Base-by-base conservation (phyloP, 331 rosid genomes). In the Ulmus americana region DNA sequence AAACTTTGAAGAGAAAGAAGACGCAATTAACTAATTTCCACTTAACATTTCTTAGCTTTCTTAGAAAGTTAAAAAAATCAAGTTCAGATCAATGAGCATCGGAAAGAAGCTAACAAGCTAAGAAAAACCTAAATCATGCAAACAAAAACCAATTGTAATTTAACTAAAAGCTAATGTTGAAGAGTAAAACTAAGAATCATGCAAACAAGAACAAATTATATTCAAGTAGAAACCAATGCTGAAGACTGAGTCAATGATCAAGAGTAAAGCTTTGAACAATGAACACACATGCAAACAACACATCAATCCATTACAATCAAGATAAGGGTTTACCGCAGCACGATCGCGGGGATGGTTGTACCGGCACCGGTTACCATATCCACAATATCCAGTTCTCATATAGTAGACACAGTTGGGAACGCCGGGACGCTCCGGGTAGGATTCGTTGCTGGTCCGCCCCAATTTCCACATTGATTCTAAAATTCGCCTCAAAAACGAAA, bases 331-430 rank as follows among this genome's bases (percentile, higher is more conserved):
- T 83, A 90, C 97, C 85, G 95, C 94, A 7, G 79, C 90, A 39
- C 97, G 95, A 73, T 90, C 95, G 55, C 78, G 95, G 35, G 95
- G 97, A 48, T 90, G 97, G 78, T 75, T 87, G 84, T 81, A 87
- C 10, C 97, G 90, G 55, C 97, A 90, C 80, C 97, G 79, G 55
- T 64, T 51, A 67, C 95, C 97, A 56, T 87, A 90, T 39, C 95
- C 97, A 72, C 97, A 90, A 76, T 72, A 84, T 41, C 97, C 95
- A 2, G 88, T 87, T 22, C 97, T 74, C 95, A 90, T 87, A 59
- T 90, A 90, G 76, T 87, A 90, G 12, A 77, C 95, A 73, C 95
- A 90, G 77, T 80, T 87, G 3, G 97, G 85, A 0, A 76, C 90
- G 5, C 90, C 85, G 5, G 79, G 85, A 39, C 90, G 79, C 84